Conservation (phyloP, 352 stramenopile genomes). For the Phytophthora idaei region DNA sequence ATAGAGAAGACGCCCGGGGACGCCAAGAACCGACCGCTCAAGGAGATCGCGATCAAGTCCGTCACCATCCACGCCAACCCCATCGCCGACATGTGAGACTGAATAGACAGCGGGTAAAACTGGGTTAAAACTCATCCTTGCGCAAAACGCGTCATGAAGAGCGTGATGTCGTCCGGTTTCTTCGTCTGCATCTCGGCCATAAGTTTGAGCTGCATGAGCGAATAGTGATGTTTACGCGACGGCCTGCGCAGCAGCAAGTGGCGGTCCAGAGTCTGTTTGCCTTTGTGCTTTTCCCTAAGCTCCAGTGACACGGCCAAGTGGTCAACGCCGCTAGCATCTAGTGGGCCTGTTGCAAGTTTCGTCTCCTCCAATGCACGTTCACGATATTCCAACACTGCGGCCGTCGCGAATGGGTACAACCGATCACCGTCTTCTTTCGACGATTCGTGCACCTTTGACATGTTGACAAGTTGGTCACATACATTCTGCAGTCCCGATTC, state of each 20-base stretch:
- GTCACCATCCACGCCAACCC: slow-evolving; percentile 95
- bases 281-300: slow-evolving; percentile 56
- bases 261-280: slow-evolving; percentile 56
- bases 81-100: slow-evolving; percentile 71
- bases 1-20: slow-evolving; percentile 95
- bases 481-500: slow-evolving; percentile 45
- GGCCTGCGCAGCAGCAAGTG: slow-evolving; percentile 58
- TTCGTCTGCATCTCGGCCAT: slow-evolving; percentile 80
- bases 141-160: slow-evolving; percentile 68
- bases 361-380: slow-evolving; percentile 53
- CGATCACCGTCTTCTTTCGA: slow-evolving; percentile 10
- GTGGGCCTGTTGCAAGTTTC: slow-evolving; percentile 9
- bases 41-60: slow-evolving; percentile 88
- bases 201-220: slow-evolving; percentile 65
- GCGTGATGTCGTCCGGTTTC: slow-evolving; percentile 83
- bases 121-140: slow-evolving; percentile 12
- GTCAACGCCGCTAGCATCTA: slow-evolving; percentile 37
- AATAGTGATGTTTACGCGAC: slow-evolving; percentile 73
- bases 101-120: slow-evolving; percentile 4
- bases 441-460: slow-evolving; percentile 43
- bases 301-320: slow-evolving; percentile 56
- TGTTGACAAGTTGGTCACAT: slow-evolving; percentile 58
- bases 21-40: slow-evolving; percentile 89
- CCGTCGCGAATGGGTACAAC: slow-evolving; percentile 72
- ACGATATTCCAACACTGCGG: slow-evolving; percentile 66